phyloP scores from a whole-genome alignment of 345 rosid genomes.

The Lepidium aucheri region DNA sequence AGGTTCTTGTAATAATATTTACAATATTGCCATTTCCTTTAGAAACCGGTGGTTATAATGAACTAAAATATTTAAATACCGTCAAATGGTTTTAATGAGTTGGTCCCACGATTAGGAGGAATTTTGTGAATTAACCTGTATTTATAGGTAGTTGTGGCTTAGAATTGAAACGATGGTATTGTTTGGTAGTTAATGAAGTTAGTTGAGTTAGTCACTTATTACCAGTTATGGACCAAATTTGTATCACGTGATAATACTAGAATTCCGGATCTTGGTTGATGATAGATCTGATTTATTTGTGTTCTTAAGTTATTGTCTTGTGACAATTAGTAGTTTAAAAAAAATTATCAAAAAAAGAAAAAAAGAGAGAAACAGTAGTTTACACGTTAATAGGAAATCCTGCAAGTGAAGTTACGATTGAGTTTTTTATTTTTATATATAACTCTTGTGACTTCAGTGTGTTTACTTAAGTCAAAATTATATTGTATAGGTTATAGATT shows the following conservation, averaged over 20 bases:
- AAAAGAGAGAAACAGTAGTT: too few species aligned
- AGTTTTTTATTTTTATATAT: neutral
- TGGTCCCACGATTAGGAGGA: neutral
- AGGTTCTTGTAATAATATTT: neutral
- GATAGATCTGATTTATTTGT: neutral
- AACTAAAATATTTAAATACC: neutral
- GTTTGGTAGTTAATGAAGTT: slow-evolving; percentile 18
- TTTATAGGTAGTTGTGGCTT: neutral
- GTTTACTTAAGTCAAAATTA: neutral
- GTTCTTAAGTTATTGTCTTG: neutral
- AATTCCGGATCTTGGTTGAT: slow-evolving; percentile 21
- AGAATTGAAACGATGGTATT: neutral
- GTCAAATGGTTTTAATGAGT: neutral
- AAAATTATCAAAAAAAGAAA: too few species aligned
- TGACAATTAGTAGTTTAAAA: slow-evolving; percentile 3
- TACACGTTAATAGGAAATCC: neutral
- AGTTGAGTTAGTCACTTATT: slow-evolving; percentile 23
- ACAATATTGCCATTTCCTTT: slow-evolving; percentile 9
- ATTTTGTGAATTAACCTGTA: neutral
- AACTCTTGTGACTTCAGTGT: neutral
- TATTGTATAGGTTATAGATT: neutral
- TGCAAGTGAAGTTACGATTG: neutral
- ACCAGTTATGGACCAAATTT: slow-evolving; percentile 1
- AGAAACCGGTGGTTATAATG: neutral
- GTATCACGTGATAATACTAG: slow-evolving; percentile 16